These are phyloP conservation scores for Triangularia verruculosa DNA, from an alignment of 2,329 filamentous ascomycete species.

Conservation along the genomic window DNA sequence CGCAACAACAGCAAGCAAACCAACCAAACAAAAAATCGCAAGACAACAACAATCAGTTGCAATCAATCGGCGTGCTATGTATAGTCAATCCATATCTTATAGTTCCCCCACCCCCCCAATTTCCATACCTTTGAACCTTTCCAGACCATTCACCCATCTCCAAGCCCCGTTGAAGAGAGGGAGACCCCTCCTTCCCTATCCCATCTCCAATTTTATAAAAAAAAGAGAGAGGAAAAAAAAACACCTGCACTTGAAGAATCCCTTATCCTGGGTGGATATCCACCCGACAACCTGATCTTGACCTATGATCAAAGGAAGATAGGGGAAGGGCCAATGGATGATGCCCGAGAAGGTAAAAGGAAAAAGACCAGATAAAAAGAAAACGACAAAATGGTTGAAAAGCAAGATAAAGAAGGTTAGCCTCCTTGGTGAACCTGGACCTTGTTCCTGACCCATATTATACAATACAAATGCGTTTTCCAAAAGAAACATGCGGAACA, in stretches of 20 bases:
- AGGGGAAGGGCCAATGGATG: neutral
- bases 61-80: neutral
- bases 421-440: neutral
- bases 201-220: neutral
- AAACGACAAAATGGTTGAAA: conserved; percentile 5
- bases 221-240: no score
- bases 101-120: neutral
- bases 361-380: conserved; percentile 7
- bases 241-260: neutral
- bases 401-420: conserved; percentile 5
- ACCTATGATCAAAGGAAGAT: neutral
- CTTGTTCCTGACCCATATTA: neutral
- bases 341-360: neutral
- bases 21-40: neutral
- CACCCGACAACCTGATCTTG: neutral
- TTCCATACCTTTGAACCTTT: neutral
- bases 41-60: neutral
- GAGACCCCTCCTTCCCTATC: neutral
- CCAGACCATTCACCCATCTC: neutral
- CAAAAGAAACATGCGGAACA: neutral
- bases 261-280: neutral
- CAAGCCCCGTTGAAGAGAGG: neutral
- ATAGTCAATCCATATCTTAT: neutral
- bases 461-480: neutral
- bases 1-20: no score